Conservation (phyloP, 108 stramenopile genomes). For the Pseudonitzschia multiseries region DNA sequence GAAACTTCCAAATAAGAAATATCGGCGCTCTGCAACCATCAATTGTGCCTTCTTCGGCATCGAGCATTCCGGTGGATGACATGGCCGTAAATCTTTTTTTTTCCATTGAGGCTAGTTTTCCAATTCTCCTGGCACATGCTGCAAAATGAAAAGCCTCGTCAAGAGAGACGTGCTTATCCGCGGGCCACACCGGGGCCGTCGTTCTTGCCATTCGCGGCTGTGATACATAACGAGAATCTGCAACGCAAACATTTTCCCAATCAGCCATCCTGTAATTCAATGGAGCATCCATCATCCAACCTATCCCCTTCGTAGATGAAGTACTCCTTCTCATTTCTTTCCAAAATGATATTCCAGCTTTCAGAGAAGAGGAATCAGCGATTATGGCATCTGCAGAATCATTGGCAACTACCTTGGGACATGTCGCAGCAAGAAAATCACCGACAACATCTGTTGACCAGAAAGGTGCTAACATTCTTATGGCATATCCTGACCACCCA, state of each 20-base stretch:
- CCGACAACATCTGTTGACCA: constrained; percentile 85
- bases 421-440: constrained; percentile 74
- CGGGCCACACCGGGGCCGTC: constrained; percentile 73
- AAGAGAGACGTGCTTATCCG: constrained; percentile 70
- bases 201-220: constrained; percentile 2
- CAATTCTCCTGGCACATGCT: constrained; percentile 76
- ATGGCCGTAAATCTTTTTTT: constrained; percentile 27
- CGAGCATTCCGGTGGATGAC: constrained; percentile 1
- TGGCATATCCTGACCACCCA: constrained; percentile 79
- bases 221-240: constrained; percentile 14
- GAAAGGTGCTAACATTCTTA: constrained; percentile 68
- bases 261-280: constrained; percentile 78
- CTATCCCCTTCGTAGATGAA: constrained; percentile 50
- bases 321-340: constrained; percentile 61
- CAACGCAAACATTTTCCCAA: constrained; percentile 62
- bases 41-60: constrained; percentile 15
- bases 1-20: constrained; percentile 57
- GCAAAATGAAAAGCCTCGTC: constrained; percentile 86
- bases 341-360: constrained; percentile 74
- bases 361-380: constrained; percentile 77
- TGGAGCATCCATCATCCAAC: constrained; percentile 77
- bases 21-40: constrained; percentile 28
- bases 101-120: constrained; percentile 70
- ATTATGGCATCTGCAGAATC: constrained; percentile 86
- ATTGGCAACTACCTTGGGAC: constrained; percentile 81